phyloP scores from a whole-genome alignment of 345 rosid species.

The Pistacia atlantica region DNA sequence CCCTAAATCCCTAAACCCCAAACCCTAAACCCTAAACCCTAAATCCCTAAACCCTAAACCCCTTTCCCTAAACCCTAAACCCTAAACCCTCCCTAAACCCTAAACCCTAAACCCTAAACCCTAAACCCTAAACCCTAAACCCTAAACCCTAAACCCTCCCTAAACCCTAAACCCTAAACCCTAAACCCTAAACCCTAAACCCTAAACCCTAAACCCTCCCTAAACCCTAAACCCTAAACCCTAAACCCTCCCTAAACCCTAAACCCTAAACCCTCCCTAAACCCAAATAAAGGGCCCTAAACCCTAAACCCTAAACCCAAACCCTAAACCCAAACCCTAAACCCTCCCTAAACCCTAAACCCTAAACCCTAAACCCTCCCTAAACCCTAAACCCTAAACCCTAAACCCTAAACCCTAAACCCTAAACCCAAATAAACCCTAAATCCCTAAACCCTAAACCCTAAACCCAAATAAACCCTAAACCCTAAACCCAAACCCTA shows the following conservation, averaged over 20 bases:
- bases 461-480: conserved; percentile 20
- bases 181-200: too few species aligned
- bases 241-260: too few species aligned
- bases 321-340: conserved; percentile 13
- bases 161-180: too few species aligned
- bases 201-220: too few species aligned
- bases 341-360: conserved; percentile 13
- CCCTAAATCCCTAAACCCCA: conserved; percentile 23
- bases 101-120: conserved; percentile 12
- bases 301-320: conserved; percentile 1
- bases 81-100: conserved; percentile 12
- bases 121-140: not conserved
- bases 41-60: conserved; percentile 14
- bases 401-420: conserved; percentile 14
- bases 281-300: too few species aligned
- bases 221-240: too few species aligned
- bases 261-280: too few species aligned
- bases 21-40: conserved; percentile 14
- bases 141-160: too few species aligned
- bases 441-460: conserved; percentile 20
- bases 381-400: conserved; percentile 13
- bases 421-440: conserved; percentile 5
- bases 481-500: conserved; percentile 18
- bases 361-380: conserved; percentile 13
- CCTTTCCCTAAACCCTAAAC: conserved; percentile 15